Base-by-base conservation (phyloP, 164 flowering plant genomes). In the Akebia trifoliata region DNA sequence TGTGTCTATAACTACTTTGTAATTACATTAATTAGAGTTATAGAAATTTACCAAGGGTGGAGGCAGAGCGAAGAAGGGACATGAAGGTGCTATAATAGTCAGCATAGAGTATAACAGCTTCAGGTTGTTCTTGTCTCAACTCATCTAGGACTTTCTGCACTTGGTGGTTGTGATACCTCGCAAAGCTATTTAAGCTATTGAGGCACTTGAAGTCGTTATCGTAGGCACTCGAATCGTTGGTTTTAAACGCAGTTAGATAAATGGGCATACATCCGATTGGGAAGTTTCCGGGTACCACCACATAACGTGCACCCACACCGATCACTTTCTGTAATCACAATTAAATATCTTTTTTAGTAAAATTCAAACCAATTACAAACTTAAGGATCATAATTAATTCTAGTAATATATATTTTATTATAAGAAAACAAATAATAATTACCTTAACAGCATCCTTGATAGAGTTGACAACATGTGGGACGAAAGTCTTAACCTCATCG, bases 391-490 rank as follows among this genome's bases (percentile, higher is more conserved):
- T 40, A 40, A 40, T 4, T 40, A 40, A 40, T 40, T n/a, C 14
- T 11, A 5, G 14, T 5, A 5, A 12, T 40, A 8, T 2, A 2
- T 8, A 40, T 11, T 40, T 12, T 20, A 40, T 40, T 5, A 11
- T 40, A 14, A 40, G 1, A 11, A 11, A 1, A 40, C 17, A 11
- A 40, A n/a, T 40, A 12, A 14, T 18, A 35, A 4, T 63, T 61
- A 77, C 81, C n/a, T 17, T 25, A 24, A 60, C 66, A 3, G 69
- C 73, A 5, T 44, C 17, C 8, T 14, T 59, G 2, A 69, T 69
- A 50, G 57, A 45, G 22, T 38, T 24, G 8, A 72, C 62, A 28
- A 75, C 58, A 1, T 42, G 6, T 7, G 72, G 72, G 3, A 69
- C 72, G n/a, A 66, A 28, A 21, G 32, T 22, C 43, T n/a, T 40